Conservation (phyloP, 805 yeast species). For the Yamadazyma nakazawae region DNA sequence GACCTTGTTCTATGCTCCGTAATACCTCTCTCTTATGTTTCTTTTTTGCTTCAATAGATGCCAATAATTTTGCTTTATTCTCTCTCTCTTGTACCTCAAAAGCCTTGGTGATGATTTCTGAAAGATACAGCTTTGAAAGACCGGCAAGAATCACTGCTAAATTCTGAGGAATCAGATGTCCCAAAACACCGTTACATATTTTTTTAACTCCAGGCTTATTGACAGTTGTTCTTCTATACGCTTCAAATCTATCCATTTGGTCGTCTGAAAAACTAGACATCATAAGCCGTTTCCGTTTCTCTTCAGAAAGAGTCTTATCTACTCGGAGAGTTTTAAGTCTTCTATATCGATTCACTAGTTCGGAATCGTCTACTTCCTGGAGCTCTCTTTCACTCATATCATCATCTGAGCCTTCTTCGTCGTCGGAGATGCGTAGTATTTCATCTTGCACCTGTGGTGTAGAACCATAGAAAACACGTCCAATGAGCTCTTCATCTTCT, state of each 20-base stretch:
- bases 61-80: slow-evolving; percentile 38
- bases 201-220: slow-evolving; percentile 72
- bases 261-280: slow-evolving; percentile 73
- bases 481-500: slow-evolving; percentile 44
- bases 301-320: slow-evolving; percentile 34
- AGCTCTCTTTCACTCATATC: slow-evolving; percentile 9
- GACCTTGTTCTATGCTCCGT: slow-evolving; percentile 39
- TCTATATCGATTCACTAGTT: slow-evolving; percentile 29
- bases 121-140: slow-evolving; percentile 82
- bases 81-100: slow-evolving; percentile 63
- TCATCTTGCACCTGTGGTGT: slow-evolving; percentile 11
- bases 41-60: slow-evolving; percentile 41
- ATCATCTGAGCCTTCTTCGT: slow-evolving; percentile 19
- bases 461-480: slow-evolving; percentile 38
- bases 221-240: slow-evolving; percentile 67
- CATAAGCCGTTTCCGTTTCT: slow-evolving; percentile 58
- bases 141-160: slow-evolving; percentile 83
- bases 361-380: slow-evolving; percentile 31
- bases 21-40: slow-evolving; percentile 23
- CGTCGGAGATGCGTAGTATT: slow-evolving; percentile 19
- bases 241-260: slow-evolving; percentile 85
- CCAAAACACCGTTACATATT: slow-evolving; percentile 71
- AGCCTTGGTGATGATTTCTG: slow-evolving; percentile 83
- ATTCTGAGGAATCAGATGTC: slow-evolving; percentile 75
- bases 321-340: slow-evolving; percentile 30